A percentile compares a stretch with the other conserved stretches of the same genome.
Evolutionary conservation across 2,329 filamentous ascomycete genomes (phyloP).

Genomic region (Phoma sp.): DNA sequence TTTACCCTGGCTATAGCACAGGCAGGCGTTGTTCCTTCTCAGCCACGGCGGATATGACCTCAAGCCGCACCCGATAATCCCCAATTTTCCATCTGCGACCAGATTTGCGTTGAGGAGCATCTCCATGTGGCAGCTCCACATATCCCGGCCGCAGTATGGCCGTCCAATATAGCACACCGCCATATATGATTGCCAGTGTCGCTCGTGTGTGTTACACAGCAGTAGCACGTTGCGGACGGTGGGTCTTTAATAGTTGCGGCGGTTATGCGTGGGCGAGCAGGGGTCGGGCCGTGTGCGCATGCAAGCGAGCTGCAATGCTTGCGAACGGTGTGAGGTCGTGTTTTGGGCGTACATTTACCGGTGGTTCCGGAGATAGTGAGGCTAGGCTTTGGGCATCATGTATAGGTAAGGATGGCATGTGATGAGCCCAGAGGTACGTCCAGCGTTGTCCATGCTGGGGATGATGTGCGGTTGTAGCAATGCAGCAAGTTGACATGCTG

Average conservation of each 20-base stretch:
- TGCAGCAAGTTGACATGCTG: neutral
- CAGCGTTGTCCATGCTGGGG: neutral
- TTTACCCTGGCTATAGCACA: neutral
- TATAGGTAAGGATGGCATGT: neutral
- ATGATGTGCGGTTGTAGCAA: neutral
- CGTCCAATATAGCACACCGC: neutral
- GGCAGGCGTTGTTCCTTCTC: neutral
- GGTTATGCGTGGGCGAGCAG: slow-evolving; percentile 18
- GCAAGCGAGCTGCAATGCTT: slow-evolving; percentile 14
- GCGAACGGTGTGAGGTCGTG: slow-evolving; percentile 5
- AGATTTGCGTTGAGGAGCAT: neutral
- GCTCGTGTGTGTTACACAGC: slow-evolving; percentile 8
- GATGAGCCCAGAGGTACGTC: neutral
- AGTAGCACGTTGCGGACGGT: slow-evolving; percentile 5
- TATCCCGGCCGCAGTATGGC: neutral
- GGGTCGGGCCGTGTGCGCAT: slow-evolving; percentile 16
- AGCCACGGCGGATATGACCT: neutral
- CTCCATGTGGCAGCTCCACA: neutral
- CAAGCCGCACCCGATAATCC: neutral
- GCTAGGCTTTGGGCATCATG: neutral
- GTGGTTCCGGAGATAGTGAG: slow-evolving; percentile 1
- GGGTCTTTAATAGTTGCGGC: slow-evolving; percentile 18
- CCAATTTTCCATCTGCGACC: neutral
- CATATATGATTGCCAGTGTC: neutral
- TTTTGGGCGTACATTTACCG: slow-evolving; percentile 8